Conservation (phyloP, 495 filamentous ascomycete genomes). For the Baudoinia panamericana region DNA sequence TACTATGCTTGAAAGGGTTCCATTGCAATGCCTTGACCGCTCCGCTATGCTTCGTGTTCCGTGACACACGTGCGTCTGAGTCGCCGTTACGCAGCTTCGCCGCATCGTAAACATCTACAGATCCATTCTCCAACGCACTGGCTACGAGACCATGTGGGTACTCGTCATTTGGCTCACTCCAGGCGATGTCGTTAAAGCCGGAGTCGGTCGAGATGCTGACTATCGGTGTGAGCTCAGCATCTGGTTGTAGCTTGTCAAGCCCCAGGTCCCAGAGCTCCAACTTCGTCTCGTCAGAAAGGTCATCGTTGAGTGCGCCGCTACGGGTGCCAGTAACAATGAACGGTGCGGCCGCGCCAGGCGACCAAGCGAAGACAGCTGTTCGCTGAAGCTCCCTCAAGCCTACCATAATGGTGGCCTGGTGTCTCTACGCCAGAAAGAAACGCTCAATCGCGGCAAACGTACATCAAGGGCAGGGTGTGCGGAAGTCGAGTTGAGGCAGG, state of each 20-base stretch:
- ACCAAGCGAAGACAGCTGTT: slow-evolving; percentile 96
- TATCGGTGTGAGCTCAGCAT: slow-evolving; percentile 71
- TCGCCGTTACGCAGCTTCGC: slow-evolving; percentile 54
- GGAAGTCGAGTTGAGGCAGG: too few species aligned
- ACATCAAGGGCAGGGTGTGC: too few species aligned
- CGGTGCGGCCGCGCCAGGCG: slow-evolving; percentile 58
- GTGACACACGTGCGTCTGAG: slow-evolving; percentile 67
- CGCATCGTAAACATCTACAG: slow-evolving; percentile 91
- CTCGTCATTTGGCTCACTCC: slow-evolving; percentile 66
- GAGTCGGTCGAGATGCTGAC: slow-evolving; percentile 78
- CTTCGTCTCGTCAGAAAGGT: slow-evolving; percentile 95
- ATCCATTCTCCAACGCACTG: slow-evolving; percentile 88
- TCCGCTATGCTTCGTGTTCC: slow-evolving; percentile 83
- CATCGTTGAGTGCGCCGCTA: slow-evolving; percentile 86
- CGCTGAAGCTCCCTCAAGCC: slow-evolving; percentile 86
- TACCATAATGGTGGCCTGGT: slow-evolving; percentile 65
- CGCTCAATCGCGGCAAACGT: too few species aligned
- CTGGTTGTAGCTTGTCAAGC: slow-evolving; percentile 57
- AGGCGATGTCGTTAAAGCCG: slow-evolving; percentile 94
- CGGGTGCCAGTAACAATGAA: slow-evolving; percentile 89
- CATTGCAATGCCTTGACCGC: slow-evolving; percentile 94
- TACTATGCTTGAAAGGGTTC: slow-evolving; percentile 84
- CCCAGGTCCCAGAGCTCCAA: slow-evolving; percentile 92
- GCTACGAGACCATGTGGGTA: slow-evolving; percentile 77
- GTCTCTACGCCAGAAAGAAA: too few species aligned